phyloP scores from a whole-genome alignment of 2,329 filamentous ascomycete genomes.

The Emmonsia crescens region DNA sequence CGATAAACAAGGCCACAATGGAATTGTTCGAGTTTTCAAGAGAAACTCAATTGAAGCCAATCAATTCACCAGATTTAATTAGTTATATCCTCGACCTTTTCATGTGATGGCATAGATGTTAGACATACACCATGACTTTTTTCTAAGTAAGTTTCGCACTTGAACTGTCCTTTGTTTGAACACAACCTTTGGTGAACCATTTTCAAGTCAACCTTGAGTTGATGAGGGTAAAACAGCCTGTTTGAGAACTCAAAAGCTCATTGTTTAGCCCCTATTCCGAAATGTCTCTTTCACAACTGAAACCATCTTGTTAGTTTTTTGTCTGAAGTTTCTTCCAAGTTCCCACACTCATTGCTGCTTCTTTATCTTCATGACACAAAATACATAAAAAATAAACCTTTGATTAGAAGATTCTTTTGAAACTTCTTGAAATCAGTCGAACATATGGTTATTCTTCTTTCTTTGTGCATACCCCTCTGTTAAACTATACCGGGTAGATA shows the following conservation, averaged over 20 bases:
- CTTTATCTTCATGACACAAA: neutral
- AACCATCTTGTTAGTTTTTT: neutral
- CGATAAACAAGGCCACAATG: neutral
- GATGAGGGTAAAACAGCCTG: neutral
- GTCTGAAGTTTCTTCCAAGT: neutral
- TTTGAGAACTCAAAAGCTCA: neutral
- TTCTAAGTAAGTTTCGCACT: neutral
- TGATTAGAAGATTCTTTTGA: neutral
- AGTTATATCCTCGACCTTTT: too few species aligned
- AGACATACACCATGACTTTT: neutral
- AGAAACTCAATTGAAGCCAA: neutral
- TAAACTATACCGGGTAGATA: too few species aligned
- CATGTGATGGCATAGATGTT: neutral
- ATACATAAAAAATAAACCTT: neutral
- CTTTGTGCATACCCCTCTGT: neutral
- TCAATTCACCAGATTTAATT: neutral
- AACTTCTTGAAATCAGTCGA: neutral
- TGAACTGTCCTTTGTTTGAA: neutral
- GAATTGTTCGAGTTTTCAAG: neutral
- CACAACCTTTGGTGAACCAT: too few species aligned
- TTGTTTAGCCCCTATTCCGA: neutral
- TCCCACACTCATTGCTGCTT: neutral
- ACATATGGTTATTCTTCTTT: neutral
- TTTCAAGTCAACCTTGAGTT: neutral
- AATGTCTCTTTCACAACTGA: neutral